These are phyloP conservation scores for Sophora flavescens DNA, from an alignment of 306 rosid species.

Conservation along the genomic window DNA sequence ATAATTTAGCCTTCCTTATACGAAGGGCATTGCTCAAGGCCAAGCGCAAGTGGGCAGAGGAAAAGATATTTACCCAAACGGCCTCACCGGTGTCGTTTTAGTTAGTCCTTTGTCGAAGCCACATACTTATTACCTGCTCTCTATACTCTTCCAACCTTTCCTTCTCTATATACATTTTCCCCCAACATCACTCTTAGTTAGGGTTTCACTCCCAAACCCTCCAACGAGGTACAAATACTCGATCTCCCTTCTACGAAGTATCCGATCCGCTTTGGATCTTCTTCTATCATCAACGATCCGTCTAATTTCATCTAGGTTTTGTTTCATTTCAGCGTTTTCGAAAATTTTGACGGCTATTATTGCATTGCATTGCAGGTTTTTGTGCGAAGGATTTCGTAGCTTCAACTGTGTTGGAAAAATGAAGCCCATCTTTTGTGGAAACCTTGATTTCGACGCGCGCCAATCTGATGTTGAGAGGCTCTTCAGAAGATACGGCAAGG, in stretches of 20 bases:
- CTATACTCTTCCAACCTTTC: neutral
- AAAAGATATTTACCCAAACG: neutral
- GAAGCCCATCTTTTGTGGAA: conserved; percentile 83
- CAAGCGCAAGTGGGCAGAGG: no score
- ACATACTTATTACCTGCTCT: neutral
- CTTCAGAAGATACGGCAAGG: conserved; percentile 81
- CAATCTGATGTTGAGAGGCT: conserved; percentile 84
- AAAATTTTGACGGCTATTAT: neutral
- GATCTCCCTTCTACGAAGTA: neutral
- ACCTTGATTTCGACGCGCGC: conserved; percentile 81
- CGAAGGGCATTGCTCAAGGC: no score
- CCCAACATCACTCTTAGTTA: conserved; percentile 34
- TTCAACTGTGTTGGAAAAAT: conserved; percentile 50
- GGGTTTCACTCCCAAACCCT: conserved; percentile 47
- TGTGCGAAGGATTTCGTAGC: conserved; percentile 6
- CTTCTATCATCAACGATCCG: neutral
- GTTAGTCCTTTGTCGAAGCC: neutral
- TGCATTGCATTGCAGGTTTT: conserved; percentile 49
- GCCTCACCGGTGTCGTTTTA: neutral
- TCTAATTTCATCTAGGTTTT: neutral
- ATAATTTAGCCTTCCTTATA: no score
- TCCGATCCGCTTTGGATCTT: conserved; percentile 40
- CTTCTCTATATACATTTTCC: neutral
- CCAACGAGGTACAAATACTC: conserved; percentile 52
- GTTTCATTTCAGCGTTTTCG: conserved; percentile 14